Evolutionary conservation across 176 grass and related monocot species (phyloP).

Genomic region (Alopecurus myosuroides): DNA sequence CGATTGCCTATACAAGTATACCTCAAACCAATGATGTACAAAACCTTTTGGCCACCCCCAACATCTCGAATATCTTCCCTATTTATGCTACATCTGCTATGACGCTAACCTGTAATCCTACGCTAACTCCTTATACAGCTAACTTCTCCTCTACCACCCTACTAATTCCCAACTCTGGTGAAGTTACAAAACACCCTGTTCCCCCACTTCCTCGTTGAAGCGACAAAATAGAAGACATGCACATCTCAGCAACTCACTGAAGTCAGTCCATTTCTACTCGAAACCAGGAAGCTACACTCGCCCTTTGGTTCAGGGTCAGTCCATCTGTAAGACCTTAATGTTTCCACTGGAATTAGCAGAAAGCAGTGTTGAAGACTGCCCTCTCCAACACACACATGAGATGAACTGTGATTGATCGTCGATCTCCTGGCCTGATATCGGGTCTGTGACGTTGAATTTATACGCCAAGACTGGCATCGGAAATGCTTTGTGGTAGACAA

Average conservation of each 20-base stretch:
- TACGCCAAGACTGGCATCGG: conserved; percentile 90
- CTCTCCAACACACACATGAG: conserved; percentile 92
- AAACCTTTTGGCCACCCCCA: conserved; percentile 32
- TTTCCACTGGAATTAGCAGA: conserved; percentile 90
- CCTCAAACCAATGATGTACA: conserved; percentile 93
- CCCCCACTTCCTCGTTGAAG: not conserved
- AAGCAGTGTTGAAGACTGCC: conserved; percentile 73
- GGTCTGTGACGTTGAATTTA: conserved; percentile 80
- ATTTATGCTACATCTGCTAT: conserved; percentile 64
- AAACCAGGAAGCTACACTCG: not conserved
- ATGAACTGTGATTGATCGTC: conserved; percentile 85
- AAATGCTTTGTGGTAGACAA: conserved; percentile 91
- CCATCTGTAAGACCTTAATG: conserved; percentile 96
- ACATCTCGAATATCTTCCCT: conserved; percentile 37
- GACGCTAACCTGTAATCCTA: conserved; percentile 45
- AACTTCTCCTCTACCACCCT: conserved; percentile 5
- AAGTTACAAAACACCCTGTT: conserved; percentile 6
- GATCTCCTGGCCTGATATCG: conserved; percentile 85
- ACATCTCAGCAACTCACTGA: conserved; percentile 22
- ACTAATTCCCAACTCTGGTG: conserved; percentile 17
- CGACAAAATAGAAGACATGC: not conserved
- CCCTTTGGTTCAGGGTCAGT: conserved; percentile 14
- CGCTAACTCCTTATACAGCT: conserved; percentile 43
- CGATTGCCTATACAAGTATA: conserved; percentile 77
- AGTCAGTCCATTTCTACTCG: conserved; percentile 53